Conservation (phyloP, 2,329 filamentous ascomycete species). For the Alternaria novae-zelandiae region DNA sequence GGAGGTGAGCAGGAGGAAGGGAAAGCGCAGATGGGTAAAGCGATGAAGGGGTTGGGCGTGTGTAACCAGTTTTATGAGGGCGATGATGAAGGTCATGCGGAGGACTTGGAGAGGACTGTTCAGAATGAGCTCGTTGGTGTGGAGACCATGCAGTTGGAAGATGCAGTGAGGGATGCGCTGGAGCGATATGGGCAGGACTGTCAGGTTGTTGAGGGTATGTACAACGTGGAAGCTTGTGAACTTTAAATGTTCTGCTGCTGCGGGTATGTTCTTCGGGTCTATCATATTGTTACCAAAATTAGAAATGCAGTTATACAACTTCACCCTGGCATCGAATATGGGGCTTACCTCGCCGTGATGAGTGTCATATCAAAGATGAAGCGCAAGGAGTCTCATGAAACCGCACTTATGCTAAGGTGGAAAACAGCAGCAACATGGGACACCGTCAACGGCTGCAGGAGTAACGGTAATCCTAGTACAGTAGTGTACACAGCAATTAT, state of each 20-base stretch:
- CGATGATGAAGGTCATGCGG: constrained; percentile 15
- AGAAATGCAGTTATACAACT: not conserved
- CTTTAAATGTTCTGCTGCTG: constrained; percentile 3
- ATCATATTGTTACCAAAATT: not conserved
- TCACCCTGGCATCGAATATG: not conserved
- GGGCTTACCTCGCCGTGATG: not conserved
- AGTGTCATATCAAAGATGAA: not conserved
- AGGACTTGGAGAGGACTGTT: constrained; percentile 32
- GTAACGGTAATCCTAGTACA: not conserved
- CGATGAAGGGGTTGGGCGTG: constrained; percentile 38
- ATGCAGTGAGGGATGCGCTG: constrained; percentile 36
- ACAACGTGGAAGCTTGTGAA: constrained; percentile 36
- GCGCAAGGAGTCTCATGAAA: not conserved
- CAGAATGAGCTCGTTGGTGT: constrained; percentile 43
- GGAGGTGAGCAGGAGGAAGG: not conserved
- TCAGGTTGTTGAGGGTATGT: constrained; percentile 37
- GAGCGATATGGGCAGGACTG: constrained; percentile 29
- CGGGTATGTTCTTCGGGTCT: not conserved
- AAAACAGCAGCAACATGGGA: not conserved
- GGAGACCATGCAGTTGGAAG: constrained; percentile 29
- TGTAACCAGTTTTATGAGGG: constrained; percentile 45
- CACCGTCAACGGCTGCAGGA: no score
- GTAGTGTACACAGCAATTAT: not conserved
- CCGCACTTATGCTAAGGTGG: not conserved
- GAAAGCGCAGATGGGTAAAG: constrained; percentile 1